Percentiles rank a stretch among this genome's conserved stretches.
phyloP scores from a whole-genome alignment of 2,329 filamentous ascomycete species.

The Nannizzia gypsea region DNA sequence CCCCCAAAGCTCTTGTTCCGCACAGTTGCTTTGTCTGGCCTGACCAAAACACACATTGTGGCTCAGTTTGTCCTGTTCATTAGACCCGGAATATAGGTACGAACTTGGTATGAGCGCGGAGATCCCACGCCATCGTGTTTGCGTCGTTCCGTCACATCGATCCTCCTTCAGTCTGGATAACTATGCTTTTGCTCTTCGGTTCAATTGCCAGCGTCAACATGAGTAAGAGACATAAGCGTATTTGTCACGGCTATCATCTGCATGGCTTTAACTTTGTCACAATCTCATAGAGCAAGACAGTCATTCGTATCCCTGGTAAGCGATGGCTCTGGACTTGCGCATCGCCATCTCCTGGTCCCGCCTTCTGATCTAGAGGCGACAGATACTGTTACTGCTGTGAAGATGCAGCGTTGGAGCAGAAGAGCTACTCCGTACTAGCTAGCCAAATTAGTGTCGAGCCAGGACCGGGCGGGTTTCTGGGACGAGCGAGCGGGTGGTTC shows the following conservation, averaged over 20 bases:
- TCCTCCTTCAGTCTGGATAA: background rate
- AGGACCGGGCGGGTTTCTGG: background rate
- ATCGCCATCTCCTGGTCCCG: background rate
- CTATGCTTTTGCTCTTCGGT: too few species aligned
- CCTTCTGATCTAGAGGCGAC: background rate
- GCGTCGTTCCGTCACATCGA: background rate
- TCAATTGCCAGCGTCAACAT: background rate
- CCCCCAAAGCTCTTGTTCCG: background rate
- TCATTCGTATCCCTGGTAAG: background rate
- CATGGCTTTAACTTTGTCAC: background rate
- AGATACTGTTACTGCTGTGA: too few species aligned
- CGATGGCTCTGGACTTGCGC: slow-evolving; percentile 2
- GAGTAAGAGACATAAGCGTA: background rate
- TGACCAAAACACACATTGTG: background rate
- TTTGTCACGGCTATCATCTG: slow-evolving; percentile 1
- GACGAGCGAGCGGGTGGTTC: background rate
- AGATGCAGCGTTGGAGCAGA: too few species aligned
- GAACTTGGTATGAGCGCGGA: slow-evolving; percentile 3
- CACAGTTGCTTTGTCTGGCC: background rate
- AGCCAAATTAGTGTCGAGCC: background rate
- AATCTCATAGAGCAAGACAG: background rate
- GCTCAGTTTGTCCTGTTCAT: background rate
- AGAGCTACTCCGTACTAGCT: too few species aligned
- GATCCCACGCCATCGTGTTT: background rate
- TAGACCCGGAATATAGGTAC: background rate